Conservation (phyloP, 2,329 filamentous ascomycete species). For the Scleromitrula shiraiana region DNA sequence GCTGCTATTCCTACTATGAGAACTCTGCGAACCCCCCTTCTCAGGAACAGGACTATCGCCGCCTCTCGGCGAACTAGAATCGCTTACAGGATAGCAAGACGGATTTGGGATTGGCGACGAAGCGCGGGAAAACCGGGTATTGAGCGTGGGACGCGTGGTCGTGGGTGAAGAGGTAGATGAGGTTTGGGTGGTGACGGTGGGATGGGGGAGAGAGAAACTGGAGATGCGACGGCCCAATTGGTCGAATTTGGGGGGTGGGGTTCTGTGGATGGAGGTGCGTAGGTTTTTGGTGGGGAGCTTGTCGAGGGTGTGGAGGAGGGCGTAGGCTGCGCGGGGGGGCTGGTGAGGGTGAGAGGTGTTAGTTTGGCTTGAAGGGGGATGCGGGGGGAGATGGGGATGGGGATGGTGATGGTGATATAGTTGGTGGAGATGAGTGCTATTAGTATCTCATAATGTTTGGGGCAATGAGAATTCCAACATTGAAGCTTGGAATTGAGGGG, state of each 20-base stretch:
- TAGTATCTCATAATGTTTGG: not conserved
- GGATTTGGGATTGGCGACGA: no score
- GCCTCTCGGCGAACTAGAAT: no score
- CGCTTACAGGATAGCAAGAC: no score
- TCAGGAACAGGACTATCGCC: no score
- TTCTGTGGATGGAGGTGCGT: not conserved
- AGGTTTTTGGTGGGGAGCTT: not conserved
- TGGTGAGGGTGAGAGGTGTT: not conserved
- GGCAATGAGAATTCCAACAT: not conserved
- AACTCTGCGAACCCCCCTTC: no score
- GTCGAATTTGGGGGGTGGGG: not conserved
- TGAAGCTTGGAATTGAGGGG: not conserved
- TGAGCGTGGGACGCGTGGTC: not conserved
- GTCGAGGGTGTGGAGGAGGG: slow-evolving; percentile 1
- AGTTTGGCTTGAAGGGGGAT: not conserved
- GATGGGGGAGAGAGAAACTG: not conserved
- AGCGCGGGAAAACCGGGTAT: no score
- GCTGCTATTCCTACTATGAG: no score
- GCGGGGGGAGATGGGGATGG: not conserved
- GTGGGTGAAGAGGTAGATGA: not conserved
- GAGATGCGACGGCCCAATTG: not conserved
- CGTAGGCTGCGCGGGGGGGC: not conserved
- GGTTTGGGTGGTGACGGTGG: not conserved
- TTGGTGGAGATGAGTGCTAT: not conserved
- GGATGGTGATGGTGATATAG: not conserved